Evolutionary conservation across 495 filamentous ascomycete genomes (phyloP), one percentile per base, ranked within the genome.

Genomic region (Delitschia confertaspora): DNA sequence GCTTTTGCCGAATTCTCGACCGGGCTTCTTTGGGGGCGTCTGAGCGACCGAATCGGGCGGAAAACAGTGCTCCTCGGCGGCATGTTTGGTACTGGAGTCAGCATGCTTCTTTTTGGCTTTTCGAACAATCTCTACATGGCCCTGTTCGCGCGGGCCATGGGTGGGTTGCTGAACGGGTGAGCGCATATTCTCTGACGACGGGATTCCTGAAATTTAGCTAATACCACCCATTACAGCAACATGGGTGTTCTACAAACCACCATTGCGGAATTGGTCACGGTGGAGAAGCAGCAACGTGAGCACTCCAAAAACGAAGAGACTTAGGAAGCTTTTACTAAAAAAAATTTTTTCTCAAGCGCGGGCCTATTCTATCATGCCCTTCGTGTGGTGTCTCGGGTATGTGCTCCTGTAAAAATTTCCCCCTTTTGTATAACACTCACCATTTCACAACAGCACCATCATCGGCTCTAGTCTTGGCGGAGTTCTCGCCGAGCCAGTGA

Each of bases 331-430:
- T n/a, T 9, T 27, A 17, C 14, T 10, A 9, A 40, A 6, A 38
- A 23, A 21, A 10, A 51, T 6, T 21, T 30, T 14, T 41, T 11
- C 9, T 6, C 29, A 46, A 85, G 83, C 86, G 42, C 83, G 81
- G 33, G 93, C 88, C 32, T 99, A 88, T 65, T 80, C 91, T 5
- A 86, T 98, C 56, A 95, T 98, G 91, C 91, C 91, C 1, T 84
- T 94, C 53, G 81, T 95, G 20, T 98, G 93, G 93, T 95, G 88
- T 60, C 65, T 98, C 52, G 91, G 91, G 79, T 83, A 45, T 33
- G 50, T 36, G 31, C 16, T 42, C 34, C 21, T 23, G 17, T 30
- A 18, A 48, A 17, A 9, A 14, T 1, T 33, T n/a, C n/a, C 22
- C 9, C 9, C 3, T 30, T 49, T n/a, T 22, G 11, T 21, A 37